Evolutionary conservation across 2,329 filamentous ascomycete species (phyloP).

Genomic region (Fusarium humuli): DNA sequence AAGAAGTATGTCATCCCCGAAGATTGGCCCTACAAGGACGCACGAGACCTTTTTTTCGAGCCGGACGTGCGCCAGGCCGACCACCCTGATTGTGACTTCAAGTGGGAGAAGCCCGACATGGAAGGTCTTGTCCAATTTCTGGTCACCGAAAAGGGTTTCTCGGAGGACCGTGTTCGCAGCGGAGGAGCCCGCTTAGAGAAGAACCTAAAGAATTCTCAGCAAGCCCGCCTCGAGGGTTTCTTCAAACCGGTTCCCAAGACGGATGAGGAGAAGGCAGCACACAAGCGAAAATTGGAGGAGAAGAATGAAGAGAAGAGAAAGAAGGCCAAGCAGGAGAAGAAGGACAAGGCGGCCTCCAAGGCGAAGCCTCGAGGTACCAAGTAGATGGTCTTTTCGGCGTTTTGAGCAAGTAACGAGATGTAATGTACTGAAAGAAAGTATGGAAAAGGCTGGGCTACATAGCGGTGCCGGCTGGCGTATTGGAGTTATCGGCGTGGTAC

Average conservation of each 20-base stretch:
- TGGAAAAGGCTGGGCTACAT: constrained; percentile 7
- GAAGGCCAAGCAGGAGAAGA: constrained; percentile 92
- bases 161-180: constrained; percentile 88
- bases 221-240: constrained; percentile 92
- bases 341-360: constrained; percentile 93
- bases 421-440: constrained; percentile 3
- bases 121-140: constrained; percentile 91
- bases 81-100: constrained; percentile 91
- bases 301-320: constrained; percentile 95
- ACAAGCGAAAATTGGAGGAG: constrained; percentile 95
- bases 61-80: constrained; percentile 89
- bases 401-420: constrained; percentile 4
- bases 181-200: constrained; percentile 85
- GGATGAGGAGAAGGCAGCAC: constrained; percentile 81
- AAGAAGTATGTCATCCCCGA: constrained; percentile 88
- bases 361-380: constrained; percentile 79
- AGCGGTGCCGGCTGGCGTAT: constrained; percentile 36
- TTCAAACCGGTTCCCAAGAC: constrained; percentile 95
- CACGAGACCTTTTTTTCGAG: constrained; percentile 89
- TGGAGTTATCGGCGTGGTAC: constrained; percentile 32
- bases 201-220: constrained; percentile 90
- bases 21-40: constrained; percentile 96
- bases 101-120: constrained; percentile 94
- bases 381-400: neutral
- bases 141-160: constrained; percentile 95